These are phyloP conservation scores for Aspergillus sp. DNA, from an alignment of 2,329 filamentous ascomycete genomes.

Conservation along the genomic window DNA sequence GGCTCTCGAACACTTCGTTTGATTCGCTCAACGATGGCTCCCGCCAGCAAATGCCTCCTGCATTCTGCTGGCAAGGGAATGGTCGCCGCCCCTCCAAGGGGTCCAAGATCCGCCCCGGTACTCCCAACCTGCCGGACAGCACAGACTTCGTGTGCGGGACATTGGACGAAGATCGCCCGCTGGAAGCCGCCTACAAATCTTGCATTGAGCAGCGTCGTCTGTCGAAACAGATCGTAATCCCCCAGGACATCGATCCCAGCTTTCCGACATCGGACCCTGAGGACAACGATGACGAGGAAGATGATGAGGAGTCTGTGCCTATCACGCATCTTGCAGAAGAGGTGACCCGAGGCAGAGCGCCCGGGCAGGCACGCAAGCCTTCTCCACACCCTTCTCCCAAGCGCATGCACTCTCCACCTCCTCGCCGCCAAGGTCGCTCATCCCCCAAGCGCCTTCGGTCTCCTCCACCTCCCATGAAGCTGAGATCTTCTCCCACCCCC, in stretches of 20 bases:
- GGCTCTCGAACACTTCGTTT: slow-evolving; percentile 50
- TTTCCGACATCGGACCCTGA: slow-evolving; percentile 94
- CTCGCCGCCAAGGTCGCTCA: slow-evolving; percentile 27
- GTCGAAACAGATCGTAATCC: slow-evolving; percentile 74
- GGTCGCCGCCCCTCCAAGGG: slow-evolving; percentile 36
- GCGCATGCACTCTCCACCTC: slow-evolving; percentile 66
- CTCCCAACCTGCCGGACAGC: slow-evolving; percentile 87
- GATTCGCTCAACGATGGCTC: slow-evolving; percentile 42
- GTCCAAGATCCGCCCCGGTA: slow-evolving; percentile 59
- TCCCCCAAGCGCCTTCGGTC: slow-evolving; percentile 1
- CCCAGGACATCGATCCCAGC: slow-evolving; percentile 97
- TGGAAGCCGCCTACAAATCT: slow-evolving; percentile 91
- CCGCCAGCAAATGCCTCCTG: slow-evolving; percentile 24
- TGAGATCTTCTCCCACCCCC: slow-evolving; percentile 44
- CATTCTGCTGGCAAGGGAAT: slow-evolving; percentile 20
- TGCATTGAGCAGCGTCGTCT: slow-evolving; percentile 76
- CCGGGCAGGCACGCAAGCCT: slow-evolving; percentile 45
- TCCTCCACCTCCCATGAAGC: slow-evolving; percentile 26
- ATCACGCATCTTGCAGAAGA: slow-evolving; percentile 48
- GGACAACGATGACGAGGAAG: slow-evolving; percentile 71
- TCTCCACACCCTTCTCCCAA: slow-evolving; percentile 58
- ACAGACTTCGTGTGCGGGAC: slow-evolving; percentile 99
- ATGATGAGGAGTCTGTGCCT: slow-evolving; percentile 52
- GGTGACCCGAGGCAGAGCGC: slow-evolving; percentile 39
- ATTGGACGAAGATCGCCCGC: slow-evolving; percentile 84